Conservation (phyloP, 768 basidiomycete genomes). For the Ramaria rubella region DNA sequence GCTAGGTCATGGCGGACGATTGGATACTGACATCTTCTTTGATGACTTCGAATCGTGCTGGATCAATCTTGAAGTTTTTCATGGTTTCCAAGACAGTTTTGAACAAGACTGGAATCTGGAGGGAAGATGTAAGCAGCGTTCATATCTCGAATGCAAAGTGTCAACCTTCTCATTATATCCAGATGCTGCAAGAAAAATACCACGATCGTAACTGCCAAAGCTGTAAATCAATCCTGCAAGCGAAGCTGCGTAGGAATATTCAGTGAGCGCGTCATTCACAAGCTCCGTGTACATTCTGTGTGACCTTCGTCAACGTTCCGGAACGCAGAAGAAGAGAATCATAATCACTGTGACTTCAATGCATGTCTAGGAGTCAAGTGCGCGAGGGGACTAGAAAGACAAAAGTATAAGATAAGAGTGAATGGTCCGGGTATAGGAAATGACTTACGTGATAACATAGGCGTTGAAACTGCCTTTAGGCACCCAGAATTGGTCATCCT, state of each 20-base stretch:
- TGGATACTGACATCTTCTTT: slow-evolving; percentile 64
- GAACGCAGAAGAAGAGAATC: not conserved
- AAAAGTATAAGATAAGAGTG: not conserved
- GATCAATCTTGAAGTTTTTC: slow-evolving; percentile 54
- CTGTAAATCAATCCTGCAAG: slow-evolving; percentile 81
- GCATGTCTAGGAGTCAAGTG: slow-evolving; percentile 60
- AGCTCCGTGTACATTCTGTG: slow-evolving; percentile 73
- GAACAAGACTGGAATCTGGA: slow-evolving; percentile 51
- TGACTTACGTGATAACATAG: not conserved
- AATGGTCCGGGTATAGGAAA: slow-evolving; percentile 3
- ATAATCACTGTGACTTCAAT: slow-evolving; percentile 63
- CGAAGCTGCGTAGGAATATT: slow-evolving; percentile 89
- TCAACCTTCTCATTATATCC: slow-evolving; percentile 93
- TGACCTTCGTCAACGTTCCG: slow-evolving; percentile 1
- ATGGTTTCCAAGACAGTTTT: slow-evolving; percentile 65
- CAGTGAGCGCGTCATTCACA: slow-evolving; percentile 81
- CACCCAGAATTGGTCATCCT: slow-evolving; percentile 53
- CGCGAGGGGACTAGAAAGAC: slow-evolving; percentile 43
- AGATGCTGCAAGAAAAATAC: slow-evolving; percentile 57
- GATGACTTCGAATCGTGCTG: slow-evolving; percentile 72
- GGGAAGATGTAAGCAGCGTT: slow-evolving; percentile 6
- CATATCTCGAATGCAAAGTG: too few relatives aligned
- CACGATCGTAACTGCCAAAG: slow-evolving; percentile 55
- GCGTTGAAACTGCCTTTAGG: slow-evolving; percentile 37
- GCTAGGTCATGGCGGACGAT: not conserved